Evolutionary conservation across 495 filamentous ascomycete genomes (phyloP).

Genomic region (Cairneyella variabilis): DNA sequence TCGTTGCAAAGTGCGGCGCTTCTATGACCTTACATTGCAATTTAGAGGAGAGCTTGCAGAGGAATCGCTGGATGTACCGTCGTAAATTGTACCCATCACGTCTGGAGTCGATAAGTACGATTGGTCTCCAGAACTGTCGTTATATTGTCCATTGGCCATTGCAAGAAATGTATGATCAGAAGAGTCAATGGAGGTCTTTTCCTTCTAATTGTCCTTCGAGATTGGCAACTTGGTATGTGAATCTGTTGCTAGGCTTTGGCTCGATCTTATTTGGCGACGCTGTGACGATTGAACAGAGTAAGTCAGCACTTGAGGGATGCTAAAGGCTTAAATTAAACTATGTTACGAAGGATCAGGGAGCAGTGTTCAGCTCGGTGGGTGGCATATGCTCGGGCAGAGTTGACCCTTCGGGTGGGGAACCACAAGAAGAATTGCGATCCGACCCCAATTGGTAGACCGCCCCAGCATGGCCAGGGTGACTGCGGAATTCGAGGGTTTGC

Average conservation of each 20-base stretch:
- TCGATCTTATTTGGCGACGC: neutral
- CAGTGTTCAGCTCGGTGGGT: neutral
- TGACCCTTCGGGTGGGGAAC: neutral
- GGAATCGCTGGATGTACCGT: conserved; percentile 26
- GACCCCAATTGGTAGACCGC: neutral
- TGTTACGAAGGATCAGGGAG: neutral
- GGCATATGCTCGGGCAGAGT: conserved; percentile 5
- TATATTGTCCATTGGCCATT: conserved; percentile 17
- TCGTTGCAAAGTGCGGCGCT: too few relatives aligned
- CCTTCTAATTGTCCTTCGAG: neutral
- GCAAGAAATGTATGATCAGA: neutral
- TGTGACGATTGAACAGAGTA: neutral
- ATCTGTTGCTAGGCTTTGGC: neutral
- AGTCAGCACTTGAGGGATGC: neutral
- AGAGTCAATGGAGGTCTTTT: neutral
- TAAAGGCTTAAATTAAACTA: neutral
- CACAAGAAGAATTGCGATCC: neutral
- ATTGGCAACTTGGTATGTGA: neutral
- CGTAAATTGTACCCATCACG: conserved; percentile 18
- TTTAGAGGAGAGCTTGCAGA: conserved; percentile 26
- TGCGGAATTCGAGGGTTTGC: neutral
- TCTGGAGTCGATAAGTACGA: conserved; percentile 17
- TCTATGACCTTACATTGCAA: conserved; percentile 19
- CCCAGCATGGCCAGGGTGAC: neutral
- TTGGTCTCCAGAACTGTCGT: conserved; percentile 12